Percentiles rank a stretch among this genome's conserved stretches.
These are phyloP conservation scores for Pestalotiopsis sp. DNA, from an alignment of 2,329 filamentous ascomycete genomes.

Conservation along the genomic window DNA sequence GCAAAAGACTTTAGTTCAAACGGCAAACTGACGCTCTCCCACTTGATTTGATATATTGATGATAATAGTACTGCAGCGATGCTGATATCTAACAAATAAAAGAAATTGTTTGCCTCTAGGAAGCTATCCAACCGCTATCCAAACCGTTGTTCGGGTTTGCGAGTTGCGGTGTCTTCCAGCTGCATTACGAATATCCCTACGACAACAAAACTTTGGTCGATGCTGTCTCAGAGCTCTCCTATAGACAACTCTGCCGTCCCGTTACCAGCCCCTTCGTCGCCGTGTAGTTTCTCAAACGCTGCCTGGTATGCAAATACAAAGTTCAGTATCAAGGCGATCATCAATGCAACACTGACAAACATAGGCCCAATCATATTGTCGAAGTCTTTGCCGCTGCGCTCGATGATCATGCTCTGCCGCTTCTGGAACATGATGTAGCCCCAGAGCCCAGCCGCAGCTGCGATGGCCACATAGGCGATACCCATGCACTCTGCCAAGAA, in stretches of 20 bases:
- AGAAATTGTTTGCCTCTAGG: neutral
- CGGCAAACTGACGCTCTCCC: neutral
- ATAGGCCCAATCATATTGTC: constrained; percentile 87
- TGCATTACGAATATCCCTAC: no score
- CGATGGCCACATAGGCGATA: constrained; percentile 80
- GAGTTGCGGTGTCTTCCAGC: neutral
- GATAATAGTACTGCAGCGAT: neutral
- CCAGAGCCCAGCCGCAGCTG: constrained; percentile 83
- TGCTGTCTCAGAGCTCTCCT: constrained; percentile 3
- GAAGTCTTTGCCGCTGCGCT: constrained; percentile 89
- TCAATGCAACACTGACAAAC: constrained; percentile 78
- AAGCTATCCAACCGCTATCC: neutral
- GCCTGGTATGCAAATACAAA: constrained; percentile 72
- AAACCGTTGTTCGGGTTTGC: neutral
- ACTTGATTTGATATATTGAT: neutral
- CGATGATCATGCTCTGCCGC: constrained; percentile 76
- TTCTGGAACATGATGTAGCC: constrained; percentile 82
- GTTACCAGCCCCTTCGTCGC: neutral
- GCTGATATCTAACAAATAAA: neutral
- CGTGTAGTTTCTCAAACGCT: constrained; percentile 11
- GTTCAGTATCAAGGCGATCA: constrained; percentile 80
- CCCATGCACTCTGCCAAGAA: constrained; percentile 77
- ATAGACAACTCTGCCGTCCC: neutral
- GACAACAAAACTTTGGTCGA: neutral
- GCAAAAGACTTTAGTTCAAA: neutral